Conservation (phyloP, 176 grass and related monocot genomes). For the Oryza coarctata region DNA sequence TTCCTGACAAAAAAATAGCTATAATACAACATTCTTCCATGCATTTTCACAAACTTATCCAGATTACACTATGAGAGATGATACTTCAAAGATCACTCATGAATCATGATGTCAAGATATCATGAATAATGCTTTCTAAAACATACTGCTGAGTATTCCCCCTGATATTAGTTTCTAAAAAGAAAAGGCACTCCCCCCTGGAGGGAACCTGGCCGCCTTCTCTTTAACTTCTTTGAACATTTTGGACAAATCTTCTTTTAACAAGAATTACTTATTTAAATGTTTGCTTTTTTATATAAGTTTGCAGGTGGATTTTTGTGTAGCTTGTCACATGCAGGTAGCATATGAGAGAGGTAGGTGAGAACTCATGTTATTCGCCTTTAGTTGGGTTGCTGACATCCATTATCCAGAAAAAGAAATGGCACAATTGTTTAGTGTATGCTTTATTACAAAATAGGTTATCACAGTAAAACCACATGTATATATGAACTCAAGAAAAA, state of each 20-base stretch:
- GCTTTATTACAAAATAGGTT: background rate
- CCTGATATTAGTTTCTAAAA: background rate
- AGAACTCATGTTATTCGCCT: background rate
- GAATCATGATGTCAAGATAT: constrained; percentile 8
- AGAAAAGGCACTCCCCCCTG: background rate
- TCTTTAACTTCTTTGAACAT: background rate
- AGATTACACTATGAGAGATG: constrained; percentile 2
- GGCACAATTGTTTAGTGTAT: background rate
- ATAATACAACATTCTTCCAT: background rate
- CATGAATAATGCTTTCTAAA: constrained; percentile 17
- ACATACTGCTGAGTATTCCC: background rate
- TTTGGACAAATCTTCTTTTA: background rate
- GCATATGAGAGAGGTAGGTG: background rate
- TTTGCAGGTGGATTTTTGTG: background rate
- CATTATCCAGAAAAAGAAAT: background rate
- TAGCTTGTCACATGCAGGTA: background rate
- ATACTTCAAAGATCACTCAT: constrained; percentile 5
- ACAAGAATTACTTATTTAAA: constrained; percentile 4
- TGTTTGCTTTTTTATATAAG: background rate
- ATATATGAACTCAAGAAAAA: constrained; percentile 6
- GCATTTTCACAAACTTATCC: background rate
- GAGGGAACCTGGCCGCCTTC: background rate
- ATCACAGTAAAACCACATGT: background rate
- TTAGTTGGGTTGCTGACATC: background rate
- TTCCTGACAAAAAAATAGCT: background rate